Conservation (phyloP, 1,284 basidiomycete genomes). For the Cutaneotrichosporon cutaneum region DNA sequence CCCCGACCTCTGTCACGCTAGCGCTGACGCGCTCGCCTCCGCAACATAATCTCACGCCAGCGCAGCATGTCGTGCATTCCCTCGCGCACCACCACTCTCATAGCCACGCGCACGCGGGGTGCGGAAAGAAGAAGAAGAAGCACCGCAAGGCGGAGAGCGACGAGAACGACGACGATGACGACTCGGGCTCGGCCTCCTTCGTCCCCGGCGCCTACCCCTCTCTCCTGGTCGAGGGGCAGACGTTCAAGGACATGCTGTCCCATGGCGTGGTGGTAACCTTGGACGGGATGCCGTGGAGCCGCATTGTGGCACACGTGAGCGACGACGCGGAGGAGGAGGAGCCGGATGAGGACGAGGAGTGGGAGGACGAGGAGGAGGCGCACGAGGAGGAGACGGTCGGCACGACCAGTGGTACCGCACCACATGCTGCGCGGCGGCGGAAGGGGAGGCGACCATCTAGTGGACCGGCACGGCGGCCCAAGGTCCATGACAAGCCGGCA, state of each 20-base stretch:
- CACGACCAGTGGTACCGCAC: conserved; percentile 18
- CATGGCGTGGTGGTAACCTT: conserved; percentile 52
- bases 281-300: conserved; percentile 51
- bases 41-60: conserved; percentile 5
- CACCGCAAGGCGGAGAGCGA: conserved; percentile 28
- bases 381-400: conserved; percentile 18
- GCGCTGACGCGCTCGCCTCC: conserved; percentile 46
- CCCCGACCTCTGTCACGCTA: conserved; percentile 50
- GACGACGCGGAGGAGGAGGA: conserved; percentile 40
- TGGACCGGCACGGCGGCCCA: not conserved
- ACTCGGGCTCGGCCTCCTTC: conserved; percentile 15
- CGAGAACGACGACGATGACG: conserved; percentile 38
- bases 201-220: conserved; percentile 22
- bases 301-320: conserved; percentile 51
- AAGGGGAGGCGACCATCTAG: conserved; percentile 5
- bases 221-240: conserved; percentile 24
- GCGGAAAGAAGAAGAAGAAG: conserved; percentile 25
- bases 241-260: conserved; percentile 51
- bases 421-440: conserved; percentile 13
- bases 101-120: conserved; percentile 10
- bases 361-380: conserved; percentile 25
- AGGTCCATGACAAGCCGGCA: not conserved
- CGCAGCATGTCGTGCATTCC: conserved; percentile 27
- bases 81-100: conserved; percentile 12
- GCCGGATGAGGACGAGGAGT: conserved; percentile 22